A percentile compares a stretch with the other conserved stretches of the same genome.
Evolutionary conservation across 495 filamentous ascomycete genomes (phyloP).

Genomic region (Durotheca rogersii): DNA sequence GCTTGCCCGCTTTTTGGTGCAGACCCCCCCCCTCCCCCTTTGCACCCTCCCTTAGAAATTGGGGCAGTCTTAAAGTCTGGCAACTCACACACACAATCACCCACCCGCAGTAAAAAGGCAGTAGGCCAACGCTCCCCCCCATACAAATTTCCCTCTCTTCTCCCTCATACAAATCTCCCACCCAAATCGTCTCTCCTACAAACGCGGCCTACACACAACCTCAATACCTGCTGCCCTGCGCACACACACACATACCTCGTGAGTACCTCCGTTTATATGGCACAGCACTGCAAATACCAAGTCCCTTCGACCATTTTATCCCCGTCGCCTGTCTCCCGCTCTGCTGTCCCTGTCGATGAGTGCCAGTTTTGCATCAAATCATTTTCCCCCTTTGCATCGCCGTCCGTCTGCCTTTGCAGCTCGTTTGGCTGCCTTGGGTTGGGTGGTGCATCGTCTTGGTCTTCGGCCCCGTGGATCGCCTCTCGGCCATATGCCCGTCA

Average conservation of each 20-base stretch:
- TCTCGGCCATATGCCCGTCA: constrained; percentile 1
- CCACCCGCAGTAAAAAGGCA: constrained; percentile 63
- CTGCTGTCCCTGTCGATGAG: constrained; percentile 8
- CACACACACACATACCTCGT: constrained; percentile 38
- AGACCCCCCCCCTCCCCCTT: constrained; percentile 29
- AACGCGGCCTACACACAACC: constrained; percentile 52
- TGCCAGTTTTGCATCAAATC: constrained; percentile 9
- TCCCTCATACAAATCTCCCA: constrained; percentile 63
- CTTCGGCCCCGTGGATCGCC: too few species aligned
- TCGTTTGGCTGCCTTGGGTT: constrained; percentile 10
- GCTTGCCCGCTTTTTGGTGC: constrained; percentile 33
- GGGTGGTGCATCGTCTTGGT: constrained; percentile 4
- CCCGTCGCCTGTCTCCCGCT: background rate
- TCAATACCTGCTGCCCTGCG: constrained; percentile 38
- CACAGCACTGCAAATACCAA: constrained; percentile 36
- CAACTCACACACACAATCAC: constrained; percentile 53
- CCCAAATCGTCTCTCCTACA: constrained; percentile 51
- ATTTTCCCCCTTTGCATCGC: constrained; percentile 15
- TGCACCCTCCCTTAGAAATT: constrained; percentile 42
- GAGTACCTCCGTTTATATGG: constrained; percentile 42
- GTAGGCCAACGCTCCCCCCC: constrained; percentile 51
- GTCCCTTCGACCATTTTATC: constrained; percentile 31
- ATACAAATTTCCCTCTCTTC: constrained; percentile 57
- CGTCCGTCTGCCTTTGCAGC: constrained; percentile 16
- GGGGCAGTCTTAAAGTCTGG: constrained; percentile 35